phyloP scores from a whole-genome alignment of 2,329 filamentous ascomycete genomes.

The Phyllosticta citrichinensis region DNA sequence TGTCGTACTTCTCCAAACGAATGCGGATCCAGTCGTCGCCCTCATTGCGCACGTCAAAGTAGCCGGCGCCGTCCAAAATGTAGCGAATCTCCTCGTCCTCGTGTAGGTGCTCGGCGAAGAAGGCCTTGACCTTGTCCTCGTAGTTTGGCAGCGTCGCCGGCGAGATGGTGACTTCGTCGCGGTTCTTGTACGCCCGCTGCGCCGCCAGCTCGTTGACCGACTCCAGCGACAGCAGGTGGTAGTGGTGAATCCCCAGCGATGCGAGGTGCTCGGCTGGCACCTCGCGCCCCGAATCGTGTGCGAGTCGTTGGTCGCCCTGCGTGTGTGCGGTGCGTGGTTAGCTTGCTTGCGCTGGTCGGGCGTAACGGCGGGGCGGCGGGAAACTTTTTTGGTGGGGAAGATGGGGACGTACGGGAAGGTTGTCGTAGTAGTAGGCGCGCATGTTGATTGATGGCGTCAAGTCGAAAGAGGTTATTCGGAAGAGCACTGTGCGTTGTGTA shows the following conservation, averaged over 20 bases:
- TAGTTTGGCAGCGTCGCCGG: slow-evolving; percentile 82
- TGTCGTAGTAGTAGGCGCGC: slow-evolving; percentile 65
- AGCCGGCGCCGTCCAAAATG: slow-evolving; percentile 77
- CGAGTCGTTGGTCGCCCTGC: slow-evolving; percentile 85
- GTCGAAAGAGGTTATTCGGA: not conserved
- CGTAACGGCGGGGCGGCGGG: slow-evolving; percentile 2
- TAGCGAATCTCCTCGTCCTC: slow-evolving; percentile 99
- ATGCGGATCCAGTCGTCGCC: slow-evolving; percentile 87
- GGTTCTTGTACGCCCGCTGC: slow-evolving; percentile 80
- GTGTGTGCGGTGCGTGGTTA: not conserved
- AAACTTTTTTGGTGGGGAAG: not conserved
- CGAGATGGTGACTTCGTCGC: slow-evolving; percentile 85
- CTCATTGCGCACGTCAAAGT: slow-evolving; percentile 81
- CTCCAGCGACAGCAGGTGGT: slow-evolving; percentile 52
- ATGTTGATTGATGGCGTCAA: slow-evolving; percentile 32
- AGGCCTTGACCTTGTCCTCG: slow-evolving; percentile 85
- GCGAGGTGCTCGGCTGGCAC: slow-evolving; percentile 57
- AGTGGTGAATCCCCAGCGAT: slow-evolving; percentile 72
- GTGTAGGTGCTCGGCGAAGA: slow-evolving; percentile 93
- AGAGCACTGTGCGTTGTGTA: not conserved
- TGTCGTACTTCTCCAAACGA: slow-evolving; percentile 69
- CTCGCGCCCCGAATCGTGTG: slow-evolving; percentile 72
- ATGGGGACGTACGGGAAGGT: slow-evolving; percentile 44
- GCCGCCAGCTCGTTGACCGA: slow-evolving; percentile 65
- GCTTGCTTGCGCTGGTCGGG: slow-evolving; percentile 6